These are phyloP conservation scores for Adenanthera pavonina DNA, from an alignment of 306 rosid species.

Conservation along the genomic window DNA sequence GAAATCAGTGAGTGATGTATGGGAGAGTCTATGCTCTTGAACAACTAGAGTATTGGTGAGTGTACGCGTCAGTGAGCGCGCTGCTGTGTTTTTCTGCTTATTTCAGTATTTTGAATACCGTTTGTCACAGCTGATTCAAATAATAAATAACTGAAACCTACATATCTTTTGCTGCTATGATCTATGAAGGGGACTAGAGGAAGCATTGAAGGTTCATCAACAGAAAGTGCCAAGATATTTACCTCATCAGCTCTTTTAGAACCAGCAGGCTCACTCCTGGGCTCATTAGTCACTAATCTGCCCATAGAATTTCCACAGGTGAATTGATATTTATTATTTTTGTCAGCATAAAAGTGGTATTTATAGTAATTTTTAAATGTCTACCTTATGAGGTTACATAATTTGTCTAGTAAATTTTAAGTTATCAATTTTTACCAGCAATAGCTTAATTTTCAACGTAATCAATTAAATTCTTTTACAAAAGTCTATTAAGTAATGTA, in stretches of 20 bases:
- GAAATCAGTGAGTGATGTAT: too few relatives aligned
- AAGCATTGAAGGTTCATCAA: not conserved
- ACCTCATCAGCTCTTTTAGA: not conserved
- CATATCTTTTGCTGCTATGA: not conserved
- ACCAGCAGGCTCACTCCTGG: not conserved
- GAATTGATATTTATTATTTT: not conserved
- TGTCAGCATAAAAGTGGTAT: conserved; percentile 15
- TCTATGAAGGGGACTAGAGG: not conserved
- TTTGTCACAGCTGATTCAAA: too few relatives aligned
- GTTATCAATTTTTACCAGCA: not conserved
- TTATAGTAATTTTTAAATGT: not conserved
- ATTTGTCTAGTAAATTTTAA: not conserved
- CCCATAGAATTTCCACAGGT: not conserved
- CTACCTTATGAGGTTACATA: not conserved
- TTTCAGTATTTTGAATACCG: too few relatives aligned
- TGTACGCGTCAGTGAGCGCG: too few relatives aligned
- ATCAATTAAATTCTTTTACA: too few relatives aligned
- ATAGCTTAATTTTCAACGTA: too few relatives aligned
- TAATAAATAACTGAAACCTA: too few relatives aligned
- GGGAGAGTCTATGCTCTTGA: too few relatives aligned
- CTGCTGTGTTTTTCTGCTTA: too few relatives aligned
- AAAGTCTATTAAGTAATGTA: not conserved
- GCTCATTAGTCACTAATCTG: not conserved
- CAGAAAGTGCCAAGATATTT: not conserved
- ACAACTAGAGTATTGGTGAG: too few relatives aligned